Percentiles rank a stretch among this genome's conserved stretches.
phyloP scores from a whole-genome alignment of 2,329 filamentous ascomycete species.

The Onygena corvina region DNA sequence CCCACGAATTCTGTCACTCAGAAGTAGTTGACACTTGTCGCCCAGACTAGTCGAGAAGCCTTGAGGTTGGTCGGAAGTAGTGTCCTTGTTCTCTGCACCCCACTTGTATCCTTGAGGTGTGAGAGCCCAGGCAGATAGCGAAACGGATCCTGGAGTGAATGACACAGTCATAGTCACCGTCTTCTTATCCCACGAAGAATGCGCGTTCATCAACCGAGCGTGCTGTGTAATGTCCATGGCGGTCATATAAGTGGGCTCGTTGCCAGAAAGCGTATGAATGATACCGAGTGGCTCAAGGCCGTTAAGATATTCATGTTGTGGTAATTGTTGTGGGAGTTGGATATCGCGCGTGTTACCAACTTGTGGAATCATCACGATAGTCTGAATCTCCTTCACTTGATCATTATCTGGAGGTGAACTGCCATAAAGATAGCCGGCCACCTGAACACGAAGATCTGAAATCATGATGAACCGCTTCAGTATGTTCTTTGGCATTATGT shows the following conservation, averaged over 20 bases:
- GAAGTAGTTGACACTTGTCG: constrained; percentile 83
- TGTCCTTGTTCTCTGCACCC: constrained; percentile 92
- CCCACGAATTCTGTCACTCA: constrained; percentile 85
- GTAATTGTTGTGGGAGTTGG: constrained; percentile 77
- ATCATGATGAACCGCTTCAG: constrained; percentile 97
- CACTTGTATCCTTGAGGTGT: constrained; percentile 90
- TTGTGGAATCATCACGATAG: constrained; percentile 95
- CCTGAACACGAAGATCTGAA: constrained; percentile 88
- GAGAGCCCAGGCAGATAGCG: constrained; percentile 82
- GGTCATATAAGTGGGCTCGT: constrained; percentile 93
- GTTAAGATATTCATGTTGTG: constrained; percentile 81
- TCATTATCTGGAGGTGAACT: constrained; percentile 86
- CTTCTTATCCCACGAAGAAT: constrained; percentile 73
- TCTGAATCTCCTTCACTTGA: constrained; percentile 91
- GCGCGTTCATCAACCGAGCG: constrained; percentile 72
- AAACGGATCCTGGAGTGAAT: constrained; percentile 93
- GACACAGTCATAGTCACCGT: constrained; percentile 90
- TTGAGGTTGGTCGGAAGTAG: constrained; percentile 79
- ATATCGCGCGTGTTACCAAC: constrained; percentile 87
- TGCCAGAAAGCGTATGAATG: constrained; percentile 90
- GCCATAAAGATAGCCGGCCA: constrained; percentile 91
- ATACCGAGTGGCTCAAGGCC: constrained; percentile 81
- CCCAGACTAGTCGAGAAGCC: constrained; percentile 89
- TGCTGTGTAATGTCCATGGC: constrained; percentile 91
- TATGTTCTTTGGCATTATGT: constrained; percentile 98